Base-by-base conservation (phyloP, 2,329 filamentous ascomycete species). In the Mollisiaceae sp. region DNA sequence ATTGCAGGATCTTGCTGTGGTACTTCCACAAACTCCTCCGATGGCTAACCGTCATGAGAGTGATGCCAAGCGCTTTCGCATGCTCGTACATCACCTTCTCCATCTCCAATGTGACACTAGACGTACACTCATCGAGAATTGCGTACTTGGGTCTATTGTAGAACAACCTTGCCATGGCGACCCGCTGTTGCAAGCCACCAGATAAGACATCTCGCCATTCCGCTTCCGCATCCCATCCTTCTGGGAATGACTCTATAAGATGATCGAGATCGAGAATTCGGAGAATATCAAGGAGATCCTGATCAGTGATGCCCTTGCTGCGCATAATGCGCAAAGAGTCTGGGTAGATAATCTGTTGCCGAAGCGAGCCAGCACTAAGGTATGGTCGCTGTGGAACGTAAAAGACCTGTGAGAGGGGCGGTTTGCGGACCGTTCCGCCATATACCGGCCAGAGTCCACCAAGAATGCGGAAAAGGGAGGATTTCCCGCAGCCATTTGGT, bases 391-490 rank as follows among this genome's bases (percentile, higher is more conserved):
- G 95, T 0, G 95, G 95, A 70, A 99, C 96, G 80, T 99, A 99
- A 80, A 98, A 99, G 76, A 99, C 98, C 76, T 95, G 91, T 71
- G 92, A 89, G 74, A 94, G 95, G 1, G 91, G 89, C 1, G 95
- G 95, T 78, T 98, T 98, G 74, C 92, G 86, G 22, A 99, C 95
- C 0, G 87, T 93, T 60, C 95, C 95, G 70, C 95, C 94, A 78
- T 99, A 99, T 14, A 98, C 95, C 18, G 95, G 95, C 95, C 95
- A 99, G 2, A 99, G 83, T 0, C 95, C 95, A 67, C 95, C 95
- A 0, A 99, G 86, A 71, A 99, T 99, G 43, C 95, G 89, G 86
- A 99, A 99, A 2, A 99, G 85, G 18, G 91, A 96, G 0, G 93
- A 97, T 79, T 99, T 99, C 50, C 95, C 95, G 78, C 95, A 99